Evolutionary conservation across 2,329 filamentous ascomycete genomes (phyloP), one percentile per base, ranked within the genome.

Genomic region (Aureobasidium sp.): DNA sequence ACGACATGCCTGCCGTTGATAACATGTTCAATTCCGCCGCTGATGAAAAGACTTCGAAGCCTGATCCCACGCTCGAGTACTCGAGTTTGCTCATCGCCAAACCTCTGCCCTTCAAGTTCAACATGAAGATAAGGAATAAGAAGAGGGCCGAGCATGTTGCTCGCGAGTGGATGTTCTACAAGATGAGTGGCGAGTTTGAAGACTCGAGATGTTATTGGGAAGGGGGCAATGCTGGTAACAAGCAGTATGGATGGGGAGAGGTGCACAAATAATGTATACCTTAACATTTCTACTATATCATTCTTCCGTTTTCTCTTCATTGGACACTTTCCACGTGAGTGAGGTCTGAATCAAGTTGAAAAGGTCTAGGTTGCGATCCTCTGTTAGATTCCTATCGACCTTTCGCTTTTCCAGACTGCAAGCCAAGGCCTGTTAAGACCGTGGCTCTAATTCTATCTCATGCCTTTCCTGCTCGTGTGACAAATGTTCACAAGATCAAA

Each of bases 1-100:
- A n/a, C 19, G 60, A 61, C 19, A 57, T 51, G 51, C 51, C 53
- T 17, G 54, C 53, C 21, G 60, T 57, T 2, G 29, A 46, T 23
- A 50, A 50, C 33, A 49, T 38, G 25, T 45, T 54, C 50, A 70
- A 57, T 6, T 29, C 33, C 11, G 11, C 49, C 45, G 15, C 35
- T 21, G 60, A 61, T 55, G 42, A 46, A 13, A 46, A 46, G 42
- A 42, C 21, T 6, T 57, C 54, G 0, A 54, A 45, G 60, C 31
- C 61, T n/a, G 75, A 77, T 51, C 75, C 75, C 0, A 77, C 76
- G 0, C 72, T 77, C 38, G 69, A 76, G 63, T 77, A 73, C 65
- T 73, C 74, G 13, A 75, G 73, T 13, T 65, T 78, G 11, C 70
- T 78, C 33, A 78, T 78, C 47, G 75, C 76, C 1, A 78, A 78